Conservation (phyloP, 352 stramenopile genomes). For the Phytophthora crassamura region DNA sequence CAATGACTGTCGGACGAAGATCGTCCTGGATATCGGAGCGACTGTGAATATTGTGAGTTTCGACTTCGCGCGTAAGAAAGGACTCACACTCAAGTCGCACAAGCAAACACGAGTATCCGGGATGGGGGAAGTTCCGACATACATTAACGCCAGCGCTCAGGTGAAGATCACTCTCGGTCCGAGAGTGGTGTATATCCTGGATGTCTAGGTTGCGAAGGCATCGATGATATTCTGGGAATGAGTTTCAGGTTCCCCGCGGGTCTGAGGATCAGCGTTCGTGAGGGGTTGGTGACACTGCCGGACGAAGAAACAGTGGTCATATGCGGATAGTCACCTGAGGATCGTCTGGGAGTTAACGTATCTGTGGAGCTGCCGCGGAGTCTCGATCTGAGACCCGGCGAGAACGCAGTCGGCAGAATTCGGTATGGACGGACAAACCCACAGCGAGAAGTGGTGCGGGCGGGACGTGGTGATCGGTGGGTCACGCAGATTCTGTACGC, state of each 20-base stretch:
- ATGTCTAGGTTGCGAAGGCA: too few species aligned
- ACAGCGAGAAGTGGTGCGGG: too few species aligned
- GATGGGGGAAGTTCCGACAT: slow-evolving; percentile 17
- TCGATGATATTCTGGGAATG: slow-evolving; percentile 32
- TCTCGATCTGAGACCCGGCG: not conserved
- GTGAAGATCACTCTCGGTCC: too few species aligned
- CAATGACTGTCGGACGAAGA: slow-evolving; percentile 3
- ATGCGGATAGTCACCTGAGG: not conserved
- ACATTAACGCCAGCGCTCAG: slow-evolving; percentile 9
- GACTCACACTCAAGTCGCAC: slow-evolving; percentile 4
- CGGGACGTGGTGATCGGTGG: too few species aligned
- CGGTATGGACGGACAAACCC: not conserved
- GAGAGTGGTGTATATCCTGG: too few species aligned
- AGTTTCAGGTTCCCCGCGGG: slow-evolving; percentile 33
- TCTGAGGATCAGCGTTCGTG: slow-evolving; percentile 9
- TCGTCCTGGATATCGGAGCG: slow-evolving; percentile 22
- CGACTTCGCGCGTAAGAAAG: slow-evolving; percentile 20
- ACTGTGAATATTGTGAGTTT: slow-evolving; percentile 26
- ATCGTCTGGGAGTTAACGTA: not conserved
- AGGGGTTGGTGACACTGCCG: slow-evolving; percentile 1
- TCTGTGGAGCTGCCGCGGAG: not conserved
- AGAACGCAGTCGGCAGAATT: not conserved
- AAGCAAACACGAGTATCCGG: not conserved
- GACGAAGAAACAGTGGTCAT: not conserved
- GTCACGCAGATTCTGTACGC: slow-evolving; percentile 4